Evolutionary conservation across 805 yeast species (phyloP), one percentile per base, ranked within the genome.

Genomic region (Metschnikowia borealis): DNA sequence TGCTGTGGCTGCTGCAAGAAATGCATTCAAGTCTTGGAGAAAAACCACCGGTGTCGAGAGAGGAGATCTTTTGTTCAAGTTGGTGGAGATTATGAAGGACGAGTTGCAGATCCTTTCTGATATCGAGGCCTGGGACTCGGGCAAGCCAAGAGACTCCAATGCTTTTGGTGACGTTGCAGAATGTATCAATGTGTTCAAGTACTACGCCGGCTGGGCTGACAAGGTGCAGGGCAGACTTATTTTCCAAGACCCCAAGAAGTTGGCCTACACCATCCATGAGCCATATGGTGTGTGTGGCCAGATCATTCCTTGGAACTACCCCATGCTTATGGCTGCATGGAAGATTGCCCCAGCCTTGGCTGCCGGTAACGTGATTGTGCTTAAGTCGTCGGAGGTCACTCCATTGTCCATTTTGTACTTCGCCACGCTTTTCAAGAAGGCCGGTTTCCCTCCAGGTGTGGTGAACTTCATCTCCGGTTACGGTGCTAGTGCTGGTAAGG

Each of bases 291-390:
- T 83, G 35, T 82, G 84, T 58, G 88, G 83, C 11, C 84, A 82
- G 64, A 81, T 83, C 57, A 81, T 84, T 50, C 89, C 89, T 33
- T 83, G 89, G 88, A 83, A 83, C 69, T 84, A 81, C 63, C 88
- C 89, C 13, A 58, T 74, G 54, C 71, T 77, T 32, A 84, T 85
- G 89, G 82, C 86, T 14, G 76, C 87, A 21, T 87, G 94, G 94
- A 86, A 87, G 67, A 73, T 87, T 62, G 89, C 87, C 26, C 92
- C 92, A 20, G 94, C 95, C 8, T 69, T 87, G 55, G 89, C 91
- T 38, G 84, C 88, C 47, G 94, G 94, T 48, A 86, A 87, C 67
- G 77, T 81, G 13, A 78, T 85, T 42, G 81, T 87, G 41, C 77
- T 87, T 65, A 87, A 87, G 67, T 78, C 89, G 2, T 84, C 89